Evolutionary conservation across 495 filamentous ascomycete species (phyloP).

Genomic region (Entonaema liquescens): DNA sequence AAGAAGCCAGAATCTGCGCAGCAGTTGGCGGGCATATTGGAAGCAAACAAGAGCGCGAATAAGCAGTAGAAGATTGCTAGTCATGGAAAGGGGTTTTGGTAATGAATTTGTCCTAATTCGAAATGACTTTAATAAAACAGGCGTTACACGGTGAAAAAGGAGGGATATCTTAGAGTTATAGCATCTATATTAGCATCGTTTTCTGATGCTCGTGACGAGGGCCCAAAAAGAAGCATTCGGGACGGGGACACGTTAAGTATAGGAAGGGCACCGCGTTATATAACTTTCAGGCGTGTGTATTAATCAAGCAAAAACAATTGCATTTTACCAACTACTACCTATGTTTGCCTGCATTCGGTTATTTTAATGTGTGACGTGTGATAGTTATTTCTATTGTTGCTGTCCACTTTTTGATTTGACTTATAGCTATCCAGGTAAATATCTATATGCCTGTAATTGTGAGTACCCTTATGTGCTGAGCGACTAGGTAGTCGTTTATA

Average conservation of each 20-base stretch:
- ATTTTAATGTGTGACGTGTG: background rate
- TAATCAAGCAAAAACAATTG: conserved; percentile 1
- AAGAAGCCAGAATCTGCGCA: conserved; percentile 60
- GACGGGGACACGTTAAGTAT: conserved; percentile 5
- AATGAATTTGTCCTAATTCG: background rate
- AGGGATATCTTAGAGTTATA: conserved; percentile 34
- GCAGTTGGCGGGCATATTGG: conserved; percentile 58
- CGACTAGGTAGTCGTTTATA: too few species aligned
- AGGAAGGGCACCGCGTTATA: conserved; percentile 8
- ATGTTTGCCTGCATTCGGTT: background rate
- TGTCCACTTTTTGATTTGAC: background rate
- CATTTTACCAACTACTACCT: background rate
- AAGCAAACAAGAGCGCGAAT: conserved; percentile 58
- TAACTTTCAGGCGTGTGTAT: background rate
- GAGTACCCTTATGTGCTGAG: too few species aligned
- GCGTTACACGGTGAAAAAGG: background rate
- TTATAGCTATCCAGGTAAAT: background rate
- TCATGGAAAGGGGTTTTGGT: background rate
- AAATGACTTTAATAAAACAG: background rate
- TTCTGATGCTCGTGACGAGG: conserved; percentile 1
- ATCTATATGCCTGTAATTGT: background rate
- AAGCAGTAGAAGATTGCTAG: conserved; percentile 44
- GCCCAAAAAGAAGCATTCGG: conserved; percentile 7
- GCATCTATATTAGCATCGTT: conserved; percentile 20
- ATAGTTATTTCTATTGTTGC: background rate